Evolutionary conservation across 2,329 filamentous ascomycete species (phyloP).

Genomic region (Colletotrichum sp.): DNA sequence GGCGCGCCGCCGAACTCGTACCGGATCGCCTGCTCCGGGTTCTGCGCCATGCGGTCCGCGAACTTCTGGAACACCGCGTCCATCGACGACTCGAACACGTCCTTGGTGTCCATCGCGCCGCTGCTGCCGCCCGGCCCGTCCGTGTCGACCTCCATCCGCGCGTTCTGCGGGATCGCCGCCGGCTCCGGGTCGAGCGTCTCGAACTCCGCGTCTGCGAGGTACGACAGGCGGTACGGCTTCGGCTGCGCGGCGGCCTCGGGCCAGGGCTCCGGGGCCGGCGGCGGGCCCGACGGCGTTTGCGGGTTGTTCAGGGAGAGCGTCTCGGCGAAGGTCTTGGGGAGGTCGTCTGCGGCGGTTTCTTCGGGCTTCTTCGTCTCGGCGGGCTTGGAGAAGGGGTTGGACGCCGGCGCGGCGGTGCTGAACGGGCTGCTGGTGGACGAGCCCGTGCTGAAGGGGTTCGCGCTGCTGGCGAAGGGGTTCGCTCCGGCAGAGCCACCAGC

Average conservation of each 20-base stretch:
- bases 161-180: constrained; percentile 54
- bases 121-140: constrained; percentile 35
- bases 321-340: constrained; percentile 72
- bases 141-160: constrained; percentile 52
- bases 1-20: constrained; percentile 79
- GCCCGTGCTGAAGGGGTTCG: constrained; percentile 25
- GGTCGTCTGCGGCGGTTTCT: constrained; percentile 29
- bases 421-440: constrained; percentile 48
- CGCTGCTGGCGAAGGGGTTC: constrained; percentile 67
- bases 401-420: constrained; percentile 31
- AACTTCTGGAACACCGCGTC: constrained; percentile 83
- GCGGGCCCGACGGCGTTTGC: constrained; percentile 36
- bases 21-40: constrained; percentile 81
- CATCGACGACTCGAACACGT: constrained; percentile 75
- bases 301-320: constrained; percentile 75
- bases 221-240: constrained; percentile 74
- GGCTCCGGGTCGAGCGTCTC: constrained; percentile 77
- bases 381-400: constrained; percentile 34
- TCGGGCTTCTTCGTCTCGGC: constrained; percentile 35
- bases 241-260: constrained; percentile 71
- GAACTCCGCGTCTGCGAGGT: constrained; percentile 88
- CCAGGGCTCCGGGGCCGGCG: constrained; percentile 72
- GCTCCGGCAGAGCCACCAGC: constrained; percentile 26
- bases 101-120: constrained; percentile 54
- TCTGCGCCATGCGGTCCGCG: constrained; percentile 78